phyloP scores from a whole-genome alignment of 2,329 filamentous ascomycete genomes.

The Hypomyces perniciosus region DNA sequence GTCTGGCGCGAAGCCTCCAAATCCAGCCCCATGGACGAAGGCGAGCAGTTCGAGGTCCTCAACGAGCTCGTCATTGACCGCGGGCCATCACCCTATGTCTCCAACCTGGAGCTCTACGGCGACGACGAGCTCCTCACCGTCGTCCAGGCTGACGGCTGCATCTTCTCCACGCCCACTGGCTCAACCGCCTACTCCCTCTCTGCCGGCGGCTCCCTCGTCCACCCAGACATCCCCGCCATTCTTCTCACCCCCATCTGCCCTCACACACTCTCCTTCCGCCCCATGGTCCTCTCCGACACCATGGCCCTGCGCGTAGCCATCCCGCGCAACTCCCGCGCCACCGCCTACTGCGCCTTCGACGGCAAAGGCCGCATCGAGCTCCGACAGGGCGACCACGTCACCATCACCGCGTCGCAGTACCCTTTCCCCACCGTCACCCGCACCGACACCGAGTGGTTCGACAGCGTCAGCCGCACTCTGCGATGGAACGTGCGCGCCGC shows the following conservation, averaged over 20 bases:
- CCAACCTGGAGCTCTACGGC: slow-evolving; percentile 91
- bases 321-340: slow-evolving; percentile 77
- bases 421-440: slow-evolving; percentile 95
- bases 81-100: slow-evolving; percentile 93
- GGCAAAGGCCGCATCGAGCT: slow-evolving; percentile 94
- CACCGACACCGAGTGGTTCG: slow-evolving; percentile 90
- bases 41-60: slow-evolving; percentile 94
- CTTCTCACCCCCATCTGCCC: slow-evolving; percentile 96
- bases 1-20: slow-evolving; percentile 65
- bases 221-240: slow-evolving; percentile 94
- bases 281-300: slow-evolving; percentile 95
- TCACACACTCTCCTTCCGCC: slow-evolving; percentile 92
- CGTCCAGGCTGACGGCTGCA: slow-evolving; percentile 94
- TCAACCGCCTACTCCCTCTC: slow-evolving; percentile 95
- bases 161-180: slow-evolving; percentile 93
- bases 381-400: slow-evolving; percentile 88
- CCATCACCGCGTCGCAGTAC: slow-evolving; percentile 91
- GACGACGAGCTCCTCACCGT: slow-evolving; percentile 93
- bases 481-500: slow-evolving; percentile 94
- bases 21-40: slow-evolving; percentile 63
- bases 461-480: slow-evolving; percentile 85
- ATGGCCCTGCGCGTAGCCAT: slow-evolving; percentile 87
- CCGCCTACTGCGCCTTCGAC: slow-evolving; percentile 95
- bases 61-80: slow-evolving; percentile 98
- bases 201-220: slow-evolving; percentile 89